Evolutionary conservation across 306 rosid species (phyloP).

Genomic region (Fragaria vesca): DNA sequence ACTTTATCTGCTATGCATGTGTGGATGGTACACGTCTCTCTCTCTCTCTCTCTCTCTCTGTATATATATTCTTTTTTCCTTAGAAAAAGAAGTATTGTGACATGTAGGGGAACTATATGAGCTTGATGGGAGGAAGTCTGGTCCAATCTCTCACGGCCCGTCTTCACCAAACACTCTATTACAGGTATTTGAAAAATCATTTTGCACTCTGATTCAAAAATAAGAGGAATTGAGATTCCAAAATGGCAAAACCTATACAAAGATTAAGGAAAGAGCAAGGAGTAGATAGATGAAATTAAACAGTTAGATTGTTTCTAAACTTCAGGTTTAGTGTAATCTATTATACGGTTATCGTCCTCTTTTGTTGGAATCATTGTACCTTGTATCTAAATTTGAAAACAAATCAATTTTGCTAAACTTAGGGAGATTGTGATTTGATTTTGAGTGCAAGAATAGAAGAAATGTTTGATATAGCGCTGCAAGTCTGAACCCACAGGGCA

Average conservation of each 20-base stretch:
- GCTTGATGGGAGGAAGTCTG: conserved; percentile 84
- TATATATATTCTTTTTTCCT: background rate
- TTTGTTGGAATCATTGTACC: background rate
- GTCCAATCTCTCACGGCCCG: conserved; percentile 74
- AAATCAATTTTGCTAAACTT: background rate
- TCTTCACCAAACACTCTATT: conserved; percentile 63
- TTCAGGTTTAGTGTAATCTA: background rate
- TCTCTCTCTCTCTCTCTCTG: background rate
- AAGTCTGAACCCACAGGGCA: background rate
- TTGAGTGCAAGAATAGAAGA: background rate
- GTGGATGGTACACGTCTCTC: conserved; percentile 55
- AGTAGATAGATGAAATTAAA: background rate
- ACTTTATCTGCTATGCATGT: conserved; percentile 83
- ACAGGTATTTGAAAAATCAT: conserved; percentile 40
- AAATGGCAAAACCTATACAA: background rate
- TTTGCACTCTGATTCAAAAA: background rate
- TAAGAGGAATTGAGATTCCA: background rate
- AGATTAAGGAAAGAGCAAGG: background rate
- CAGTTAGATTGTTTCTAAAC: background rate
- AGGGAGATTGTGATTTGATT: background rate
- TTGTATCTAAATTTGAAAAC: background rate
- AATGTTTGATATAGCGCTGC: background rate
- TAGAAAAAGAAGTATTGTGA: background rate
- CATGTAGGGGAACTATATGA: conserved; percentile 70
- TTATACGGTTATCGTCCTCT: background rate